These are phyloP conservation scores for Nigrospora oryzae DNA, from an alignment of 2,329 filamentous ascomycete genomes.

Conservation along the genomic window DNA sequence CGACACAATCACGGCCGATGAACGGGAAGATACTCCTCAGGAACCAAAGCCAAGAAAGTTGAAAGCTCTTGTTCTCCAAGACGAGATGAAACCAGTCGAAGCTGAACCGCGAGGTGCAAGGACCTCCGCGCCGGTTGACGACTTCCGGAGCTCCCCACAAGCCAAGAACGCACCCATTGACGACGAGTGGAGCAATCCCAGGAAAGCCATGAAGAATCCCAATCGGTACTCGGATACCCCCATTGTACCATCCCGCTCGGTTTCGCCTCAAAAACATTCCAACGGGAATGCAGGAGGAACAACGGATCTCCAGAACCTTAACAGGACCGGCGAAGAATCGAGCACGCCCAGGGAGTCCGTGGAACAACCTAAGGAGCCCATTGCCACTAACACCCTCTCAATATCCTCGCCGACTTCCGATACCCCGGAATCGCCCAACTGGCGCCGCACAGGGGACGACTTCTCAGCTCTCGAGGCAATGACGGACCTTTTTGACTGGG, in stretches of 20 bases:
- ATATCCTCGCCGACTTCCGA: slow-evolving; percentile 1
- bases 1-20: slow-evolving; percentile 9
- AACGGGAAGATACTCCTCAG: slow-evolving; percentile 13
- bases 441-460: slow-evolving; percentile 2
- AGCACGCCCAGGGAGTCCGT: too few species aligned
- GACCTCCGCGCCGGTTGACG: slow-evolving; percentile 5
- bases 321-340: too few species aligned
- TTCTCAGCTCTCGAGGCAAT: slow-evolving; percentile 6
- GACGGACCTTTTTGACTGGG: background rate
- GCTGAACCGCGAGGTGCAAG: background rate
- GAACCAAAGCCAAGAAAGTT: slow-evolving; percentile 16
- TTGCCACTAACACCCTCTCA: slow-evolving; percentile 2
- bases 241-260: slow-evolving; percentile 5
- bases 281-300: too few species aligned
- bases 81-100: slow-evolving; percentile 7
- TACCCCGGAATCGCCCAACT: background rate
- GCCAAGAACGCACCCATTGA: slow-evolving; percentile 1
- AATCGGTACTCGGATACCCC: slow-evolving; percentile 20
- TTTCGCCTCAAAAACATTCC: too few species aligned
- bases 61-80: slow-evolving; percentile 15
- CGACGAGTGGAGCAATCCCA: slow-evolving; percentile 18
- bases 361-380: background rate
- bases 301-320: too few species aligned
- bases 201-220: slow-evolving; percentile 37
- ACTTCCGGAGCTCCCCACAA: slow-evolving; percentile 6